These are phyloP conservation scores for Oemleria cerasiformis DNA, from an alignment of 306 rosid species.

Conservation along the genomic window DNA sequence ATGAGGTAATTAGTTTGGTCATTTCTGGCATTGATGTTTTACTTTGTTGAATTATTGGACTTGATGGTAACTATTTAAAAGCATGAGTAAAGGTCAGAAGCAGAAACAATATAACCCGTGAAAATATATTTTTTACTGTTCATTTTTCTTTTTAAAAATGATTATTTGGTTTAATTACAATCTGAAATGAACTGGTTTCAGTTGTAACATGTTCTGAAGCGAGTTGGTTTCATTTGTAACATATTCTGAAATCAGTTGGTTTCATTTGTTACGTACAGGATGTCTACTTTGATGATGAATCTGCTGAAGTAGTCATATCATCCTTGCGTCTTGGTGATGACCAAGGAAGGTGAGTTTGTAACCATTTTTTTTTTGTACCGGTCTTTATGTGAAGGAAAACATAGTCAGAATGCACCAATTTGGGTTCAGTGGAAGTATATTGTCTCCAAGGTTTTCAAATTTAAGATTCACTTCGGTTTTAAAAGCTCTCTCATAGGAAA, in stretches of 20 bases:
- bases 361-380: constrained; percentile 1
- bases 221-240: constrained; percentile 16
- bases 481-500: background rate
- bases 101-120: background rate
- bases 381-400: background rate
- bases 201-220: constrained; percentile 15
- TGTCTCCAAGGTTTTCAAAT: background rate
- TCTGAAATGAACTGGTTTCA: constrained; percentile 12
- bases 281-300: constrained; percentile 94
- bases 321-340: constrained; percentile 91
- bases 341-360: constrained; percentile 83
- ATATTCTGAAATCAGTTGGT: constrained; percentile 13
- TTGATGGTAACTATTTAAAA: background rate
- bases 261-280: constrained; percentile 50
- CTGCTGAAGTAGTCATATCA: constrained; percentile 95
- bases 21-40: constrained; percentile 15
- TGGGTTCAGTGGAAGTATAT: background rate
- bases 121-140: background rate
- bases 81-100: background rate
- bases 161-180: background rate
- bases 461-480: background rate
- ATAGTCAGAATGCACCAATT: background rate
- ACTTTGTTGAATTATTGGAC: constrained; percentile 4
- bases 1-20: constrained; percentile 57
- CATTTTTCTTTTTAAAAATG: background rate